A percentile compares a stretch with the other conserved stretches of the same genome.
Conservation (phyloP, 345 rosid species). For the Punica granatum region DNA sequence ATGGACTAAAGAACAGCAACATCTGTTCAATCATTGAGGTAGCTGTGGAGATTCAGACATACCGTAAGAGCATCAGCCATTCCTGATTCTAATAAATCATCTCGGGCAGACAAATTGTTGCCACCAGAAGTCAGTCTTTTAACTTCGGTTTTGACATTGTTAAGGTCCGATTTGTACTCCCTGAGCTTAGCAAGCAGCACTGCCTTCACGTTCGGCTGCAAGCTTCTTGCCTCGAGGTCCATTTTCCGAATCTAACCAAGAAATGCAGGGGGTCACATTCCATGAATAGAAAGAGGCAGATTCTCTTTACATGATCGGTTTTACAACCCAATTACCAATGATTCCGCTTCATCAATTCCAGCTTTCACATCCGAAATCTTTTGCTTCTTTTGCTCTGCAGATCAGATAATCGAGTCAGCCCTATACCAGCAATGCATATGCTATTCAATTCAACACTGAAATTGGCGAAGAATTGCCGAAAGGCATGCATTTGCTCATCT, state of each 20-base stretch:
- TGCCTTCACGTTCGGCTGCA: constrained; percentile 59
- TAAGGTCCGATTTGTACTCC: constrained; percentile 81
- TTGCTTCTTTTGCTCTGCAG: constrained; percentile 79
- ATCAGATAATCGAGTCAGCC: not conserved
- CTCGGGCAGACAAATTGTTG: constrained; percentile 51
- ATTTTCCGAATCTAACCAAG: constrained; percentile 46
- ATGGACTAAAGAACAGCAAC: not conserved
- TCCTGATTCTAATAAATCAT: constrained; percentile 68
- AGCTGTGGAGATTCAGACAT: constrained; percentile 12
- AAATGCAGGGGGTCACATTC: not conserved
- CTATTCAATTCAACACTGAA: not conserved
- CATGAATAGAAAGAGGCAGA: not conserved
- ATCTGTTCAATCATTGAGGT: not conserved
- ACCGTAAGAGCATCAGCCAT: constrained; percentile 62
- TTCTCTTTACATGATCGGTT: not conserved
- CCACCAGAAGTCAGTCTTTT: constrained; percentile 53
- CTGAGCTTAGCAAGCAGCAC: constrained; percentile 67
- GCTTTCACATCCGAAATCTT: constrained; percentile 58
- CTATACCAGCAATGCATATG: not conserved
- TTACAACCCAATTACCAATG: constrained; percentile 36
- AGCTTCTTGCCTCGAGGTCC: constrained; percentile 86
- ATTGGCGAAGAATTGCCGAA: not conserved
- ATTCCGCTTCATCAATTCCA: constrained; percentile 70
- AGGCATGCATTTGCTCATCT: not conserved
- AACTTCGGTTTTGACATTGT: constrained; percentile 68